A percentile compares a stretch with the other conserved stretches of the same genome.
Conservation (phyloP, 441 rosid species). For the Eutrema salsugineum region DNA sequence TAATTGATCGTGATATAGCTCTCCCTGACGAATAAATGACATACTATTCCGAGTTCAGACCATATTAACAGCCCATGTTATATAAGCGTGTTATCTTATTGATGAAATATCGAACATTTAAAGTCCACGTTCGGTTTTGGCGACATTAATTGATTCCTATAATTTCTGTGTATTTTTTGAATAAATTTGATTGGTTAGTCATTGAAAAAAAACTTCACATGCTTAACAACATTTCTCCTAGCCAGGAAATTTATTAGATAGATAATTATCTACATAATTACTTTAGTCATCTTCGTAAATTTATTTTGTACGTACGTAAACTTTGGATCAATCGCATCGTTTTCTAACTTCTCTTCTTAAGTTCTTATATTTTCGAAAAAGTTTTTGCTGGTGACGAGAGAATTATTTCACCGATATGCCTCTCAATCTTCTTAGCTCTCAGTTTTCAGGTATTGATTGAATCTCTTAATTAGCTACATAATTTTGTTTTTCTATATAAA, state of each 20-base stretch:
- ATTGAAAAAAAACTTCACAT: background rate
- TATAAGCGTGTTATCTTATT: background rate
- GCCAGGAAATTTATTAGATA: background rate
- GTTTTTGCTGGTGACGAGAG: too few species aligned
- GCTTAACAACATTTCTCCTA: background rate
- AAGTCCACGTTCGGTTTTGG: slow-evolving; percentile 3
- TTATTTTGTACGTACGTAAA: too few species aligned
- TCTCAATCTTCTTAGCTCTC: too few species aligned
- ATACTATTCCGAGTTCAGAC: background rate
- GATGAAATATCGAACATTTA: background rate
- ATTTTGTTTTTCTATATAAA: too few species aligned
- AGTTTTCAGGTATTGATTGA: too few species aligned
- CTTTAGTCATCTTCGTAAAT: background rate
- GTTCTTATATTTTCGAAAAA: too few species aligned
- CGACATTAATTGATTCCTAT: background rate
- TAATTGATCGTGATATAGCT: background rate
- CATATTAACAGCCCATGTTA: background rate
- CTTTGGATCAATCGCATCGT: too few species aligned
- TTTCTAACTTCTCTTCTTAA: too few species aligned
- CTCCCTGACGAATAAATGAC: background rate
- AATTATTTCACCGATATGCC: too few species aligned
- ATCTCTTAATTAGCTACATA: too few species aligned
- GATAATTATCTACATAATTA: background rate
- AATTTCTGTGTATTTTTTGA: background rate
- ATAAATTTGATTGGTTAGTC: background rate